Conservation (phyloP, 2,329 filamentous ascomycete species). For the Penicillium occitanis region DNA sequence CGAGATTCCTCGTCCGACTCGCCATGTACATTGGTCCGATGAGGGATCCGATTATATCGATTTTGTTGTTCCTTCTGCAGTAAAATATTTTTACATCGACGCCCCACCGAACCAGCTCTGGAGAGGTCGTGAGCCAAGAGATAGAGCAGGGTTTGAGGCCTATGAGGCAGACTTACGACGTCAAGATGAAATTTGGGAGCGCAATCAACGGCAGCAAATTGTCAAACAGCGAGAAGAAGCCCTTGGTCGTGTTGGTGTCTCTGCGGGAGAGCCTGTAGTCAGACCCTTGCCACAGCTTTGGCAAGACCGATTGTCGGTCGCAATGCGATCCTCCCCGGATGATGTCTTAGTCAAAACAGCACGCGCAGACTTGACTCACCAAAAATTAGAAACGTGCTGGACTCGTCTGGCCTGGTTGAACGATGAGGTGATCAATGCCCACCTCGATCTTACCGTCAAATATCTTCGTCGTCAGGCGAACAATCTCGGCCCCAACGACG, state of each 20-base stretch:
- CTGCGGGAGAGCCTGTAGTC: constrained; percentile 35
- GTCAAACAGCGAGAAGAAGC: constrained; percentile 6
- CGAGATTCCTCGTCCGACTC: not conserved
- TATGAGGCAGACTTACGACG: not conserved
- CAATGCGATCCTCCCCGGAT: constrained; percentile 30
- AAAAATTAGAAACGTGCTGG: constrained; percentile 40
- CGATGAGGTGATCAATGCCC: constrained; percentile 49
- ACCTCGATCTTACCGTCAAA: constrained; percentile 44
- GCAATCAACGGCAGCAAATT: constrained; percentile 16
- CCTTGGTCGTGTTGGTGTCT: constrained; percentile 24
- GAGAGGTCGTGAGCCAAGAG: not conserved
- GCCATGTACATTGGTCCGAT: not conserved
- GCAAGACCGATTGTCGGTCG: constrained; percentile 35
- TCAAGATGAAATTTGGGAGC: constrained; percentile 26
- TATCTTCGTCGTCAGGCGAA: constrained; percentile 36
- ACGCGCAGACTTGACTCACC: constrained; percentile 39
- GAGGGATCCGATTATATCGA: not conserved
- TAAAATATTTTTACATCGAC: constrained; percentile 4
- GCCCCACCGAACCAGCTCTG: not conserved
- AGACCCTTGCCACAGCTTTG: constrained; percentile 38
- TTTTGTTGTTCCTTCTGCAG: constrained; percentile 6
- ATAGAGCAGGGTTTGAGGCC: not conserved
- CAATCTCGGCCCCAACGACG: constrained; percentile 37
- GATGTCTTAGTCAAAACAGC: constrained; percentile 34
- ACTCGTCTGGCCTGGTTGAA: constrained; percentile 44